Evolutionary conservation across 768 basidiomycete genomes (phyloP).

Genomic region (Galerina sulciceps): DNA sequence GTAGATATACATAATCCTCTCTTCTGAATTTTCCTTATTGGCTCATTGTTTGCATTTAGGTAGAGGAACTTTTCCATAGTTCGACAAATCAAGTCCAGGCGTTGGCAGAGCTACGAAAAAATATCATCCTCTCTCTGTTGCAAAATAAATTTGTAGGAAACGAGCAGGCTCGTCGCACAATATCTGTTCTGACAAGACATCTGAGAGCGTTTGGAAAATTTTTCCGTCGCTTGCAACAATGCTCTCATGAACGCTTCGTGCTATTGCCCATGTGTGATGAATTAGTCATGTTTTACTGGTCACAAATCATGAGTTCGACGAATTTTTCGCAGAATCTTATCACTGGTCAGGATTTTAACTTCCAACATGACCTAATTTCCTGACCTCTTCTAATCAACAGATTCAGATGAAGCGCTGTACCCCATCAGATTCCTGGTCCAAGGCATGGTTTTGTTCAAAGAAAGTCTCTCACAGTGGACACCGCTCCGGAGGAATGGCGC

Average conservation of each 20-base stretch:
- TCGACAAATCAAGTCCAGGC: constrained; percentile 60
- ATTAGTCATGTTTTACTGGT: constrained; percentile 82
- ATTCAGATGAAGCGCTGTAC: constrained; percentile 65
- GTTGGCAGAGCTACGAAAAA: constrained; percentile 61
- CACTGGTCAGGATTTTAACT: constrained; percentile 46
- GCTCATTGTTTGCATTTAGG: constrained; percentile 39
- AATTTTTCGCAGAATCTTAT: constrained; percentile 54
- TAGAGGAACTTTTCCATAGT: constrained; percentile 62
- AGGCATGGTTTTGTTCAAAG: constrained; percentile 86
- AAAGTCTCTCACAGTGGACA: constrained; percentile 79
- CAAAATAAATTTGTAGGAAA: constrained; percentile 38
- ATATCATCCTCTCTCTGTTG: constrained; percentile 49
- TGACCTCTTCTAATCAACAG: constrained; percentile 36
- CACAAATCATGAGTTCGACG: constrained; percentile 75
- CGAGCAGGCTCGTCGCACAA: constrained; percentile 40
- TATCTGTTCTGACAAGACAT: constrained; percentile 69
- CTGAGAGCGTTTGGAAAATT: constrained; percentile 78
- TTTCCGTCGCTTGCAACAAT: constrained; percentile 75
- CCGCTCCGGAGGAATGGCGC: constrained; percentile 64
- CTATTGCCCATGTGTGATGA: constrained; percentile 65
- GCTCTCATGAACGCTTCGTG: constrained; percentile 61
- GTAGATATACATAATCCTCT: constrained; percentile 42
- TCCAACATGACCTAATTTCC: background rate
- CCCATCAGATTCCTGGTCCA: constrained; percentile 84
- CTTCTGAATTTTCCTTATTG: background rate